Percentiles rank a stretch among this genome's conserved stretches.
These are phyloP conservation scores for Tricholoma matsutake DNA, from an alignment of 768 basidiomycete genomes.

Conservation along the genomic window DNA sequence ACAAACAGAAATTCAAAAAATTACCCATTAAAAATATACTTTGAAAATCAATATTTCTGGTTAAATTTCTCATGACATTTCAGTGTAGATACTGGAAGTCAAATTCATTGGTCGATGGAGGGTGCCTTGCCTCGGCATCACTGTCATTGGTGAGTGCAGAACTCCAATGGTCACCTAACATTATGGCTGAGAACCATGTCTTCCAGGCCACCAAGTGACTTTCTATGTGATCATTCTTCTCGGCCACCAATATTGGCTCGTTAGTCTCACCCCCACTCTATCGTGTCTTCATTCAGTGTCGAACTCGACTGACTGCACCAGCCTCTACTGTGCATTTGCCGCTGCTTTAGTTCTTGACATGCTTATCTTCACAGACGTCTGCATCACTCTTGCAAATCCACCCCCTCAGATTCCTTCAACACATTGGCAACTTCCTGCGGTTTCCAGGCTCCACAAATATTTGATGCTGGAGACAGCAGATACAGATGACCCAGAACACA, in stretches of 20 bases:
- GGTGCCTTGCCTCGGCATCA: constrained; percentile 16
- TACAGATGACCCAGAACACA: background rate
- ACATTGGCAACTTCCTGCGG: background rate
- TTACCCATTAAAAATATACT: too few relatives aligned
- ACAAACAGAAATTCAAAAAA: too few relatives aligned
- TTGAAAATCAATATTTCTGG: too few relatives aligned
- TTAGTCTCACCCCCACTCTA: constrained; percentile 18
- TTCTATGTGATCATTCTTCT: constrained; percentile 12
- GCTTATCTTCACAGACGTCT: background rate
- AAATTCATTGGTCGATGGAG: constrained; percentile 9
- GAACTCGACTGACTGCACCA: constrained; percentile 10
- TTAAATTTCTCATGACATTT: too few relatives aligned
- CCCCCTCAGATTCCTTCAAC: background rate
- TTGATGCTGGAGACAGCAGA: background rate
- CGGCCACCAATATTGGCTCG: constrained; percentile 13
- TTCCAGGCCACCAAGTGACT: constrained; percentile 10
- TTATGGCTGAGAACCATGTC: constrained; percentile 1
- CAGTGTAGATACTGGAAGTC: too few relatives aligned
- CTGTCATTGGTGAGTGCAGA: constrained; percentile 16
- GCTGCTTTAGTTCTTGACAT: constrained; percentile 15
- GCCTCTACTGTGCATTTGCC: constrained; percentile 16
- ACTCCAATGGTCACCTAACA: background rate
- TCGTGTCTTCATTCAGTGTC: constrained; percentile 18
- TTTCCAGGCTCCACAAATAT: background rate
- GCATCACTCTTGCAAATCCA: background rate